Base-by-base conservation (phyloP, 2,329 filamentous ascomycete species). In the Claviceps purpurea region DNA sequence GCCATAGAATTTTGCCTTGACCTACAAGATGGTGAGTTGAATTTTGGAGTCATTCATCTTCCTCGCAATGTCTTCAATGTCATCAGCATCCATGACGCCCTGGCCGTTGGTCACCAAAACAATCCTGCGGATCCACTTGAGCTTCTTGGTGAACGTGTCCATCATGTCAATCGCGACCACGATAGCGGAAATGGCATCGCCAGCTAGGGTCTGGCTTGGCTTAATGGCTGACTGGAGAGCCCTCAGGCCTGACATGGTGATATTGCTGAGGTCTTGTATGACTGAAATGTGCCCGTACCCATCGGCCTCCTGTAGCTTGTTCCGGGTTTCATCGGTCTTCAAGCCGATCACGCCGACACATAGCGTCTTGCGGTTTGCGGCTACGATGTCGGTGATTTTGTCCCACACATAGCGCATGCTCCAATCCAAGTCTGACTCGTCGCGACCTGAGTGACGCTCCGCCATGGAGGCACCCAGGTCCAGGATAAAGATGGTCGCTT, bases 381-480 rank as follows among this genome's bases (percentile, higher is more conserved):
- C 79, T 11, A 84, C 82, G 3, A 82, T 83, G 62, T 84, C 83
- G 22, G 79, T 81, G 43, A 84, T 78, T 65, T 87, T 93, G 73
- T 97, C 91, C 90, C 91, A 98, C 49, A 97, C 79, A 69, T 95
- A 98, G 56, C 81, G 81, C 81, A 97, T 83, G 47, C 82, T 80
- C 81, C 85, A 98, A 55, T 96, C 88, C 18, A 98, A 78, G 65
- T 97, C 86, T 3, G 85, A 85, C 65, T 91, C 79, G 20, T 73
- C 65, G 58, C 93, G 82, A 26, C 85, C 88, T 69, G 80, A 76
- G 59, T 81, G 79, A 60, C 74, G 77, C 63, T 85, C 74, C 53
- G 76, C 84, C 87, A 95, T 96, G n/a, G 90, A 87, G 62, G 72
- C 74, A 53, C 89, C 90, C 24, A 96, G 74, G 69, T 98, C 93